Percentiles rank a stretch among this genome's conserved stretches.
These are phyloP conservation scores for Candida oleophila DNA, from an alignment of 805 yeast genomes.

Conservation along the genomic window DNA sequence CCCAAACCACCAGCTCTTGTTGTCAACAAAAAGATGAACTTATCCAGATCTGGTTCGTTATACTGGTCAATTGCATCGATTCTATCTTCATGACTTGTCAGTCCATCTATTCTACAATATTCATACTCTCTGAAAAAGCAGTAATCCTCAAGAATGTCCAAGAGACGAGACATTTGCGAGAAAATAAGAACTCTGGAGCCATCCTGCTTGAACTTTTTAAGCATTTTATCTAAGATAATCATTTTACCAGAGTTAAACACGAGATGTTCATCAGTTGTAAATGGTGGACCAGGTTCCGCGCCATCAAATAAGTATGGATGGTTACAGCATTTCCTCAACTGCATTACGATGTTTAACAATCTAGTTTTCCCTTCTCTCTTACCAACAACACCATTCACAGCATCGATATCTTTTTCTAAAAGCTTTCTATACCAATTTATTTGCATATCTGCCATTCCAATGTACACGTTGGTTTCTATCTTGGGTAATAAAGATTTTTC, in stretches of 20 bases:
- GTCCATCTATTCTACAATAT: conserved; percentile 92
- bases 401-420: conserved; percentile 90
- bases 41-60: conserved; percentile 76
- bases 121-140: conserved; percentile 80
- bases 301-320: conserved; percentile 97
- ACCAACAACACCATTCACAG: conserved; percentile 94
- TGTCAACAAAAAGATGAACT: conserved; percentile 81
- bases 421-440: conserved; percentile 85
- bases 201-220: conserved; percentile 64
- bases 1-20: conserved; percentile 98
- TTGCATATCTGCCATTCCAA: conserved; percentile 97
- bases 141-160: conserved; percentile 91
- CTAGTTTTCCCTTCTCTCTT: conserved; percentile 92
- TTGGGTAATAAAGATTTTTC: conserved; percentile 89
- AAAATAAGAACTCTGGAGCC: conserved; percentile 91
- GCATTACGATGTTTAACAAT: conserved; percentile 92
- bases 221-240: conserved; percentile 80
- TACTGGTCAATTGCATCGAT: conserved; percentile 90
- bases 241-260: conserved; percentile 89
- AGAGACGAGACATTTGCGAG: conserved; percentile 88
- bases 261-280: conserved; percentile 91
- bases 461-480: conserved; percentile 83
- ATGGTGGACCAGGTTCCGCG: conserved; percentile 99
- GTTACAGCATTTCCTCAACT: conserved; percentile 91
- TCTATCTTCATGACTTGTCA: conserved; percentile 90